These are phyloP conservation scores for Kuraishia cidri DNA, from an alignment of 805 yeast species.

Conservation along the genomic window DNA sequence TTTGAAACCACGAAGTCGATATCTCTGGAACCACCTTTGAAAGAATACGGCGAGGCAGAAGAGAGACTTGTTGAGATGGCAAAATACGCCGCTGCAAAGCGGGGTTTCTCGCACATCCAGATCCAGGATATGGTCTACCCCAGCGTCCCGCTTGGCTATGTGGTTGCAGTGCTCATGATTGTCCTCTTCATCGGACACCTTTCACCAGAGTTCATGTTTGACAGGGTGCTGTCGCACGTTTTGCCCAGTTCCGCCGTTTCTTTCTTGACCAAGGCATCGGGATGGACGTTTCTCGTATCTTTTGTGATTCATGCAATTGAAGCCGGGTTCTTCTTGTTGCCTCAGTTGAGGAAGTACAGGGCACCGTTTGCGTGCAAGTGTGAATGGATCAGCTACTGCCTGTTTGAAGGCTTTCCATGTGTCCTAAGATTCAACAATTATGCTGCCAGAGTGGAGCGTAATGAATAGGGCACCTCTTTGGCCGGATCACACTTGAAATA, in stretches of 20 bases:
- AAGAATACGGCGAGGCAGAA: slow-evolving; percentile 33
- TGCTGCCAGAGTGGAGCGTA: slow-evolving; percentile 6
- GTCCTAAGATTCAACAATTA: slow-evolving; percentile 34
- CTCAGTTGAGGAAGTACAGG: slow-evolving; percentile 47
- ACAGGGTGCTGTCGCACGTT: slow-evolving; percentile 6
- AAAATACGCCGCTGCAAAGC: slow-evolving; percentile 52
- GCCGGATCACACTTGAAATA: too few species aligned
- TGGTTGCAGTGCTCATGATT: slow-evolving; percentile 20
- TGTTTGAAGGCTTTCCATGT: slow-evolving; percentile 56
- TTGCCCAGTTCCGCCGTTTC: slow-evolving; percentile 7
- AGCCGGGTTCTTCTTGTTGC: slow-evolving; percentile 31
- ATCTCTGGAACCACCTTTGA: slow-evolving; percentile 43
- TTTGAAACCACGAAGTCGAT: slow-evolving; percentile 30
- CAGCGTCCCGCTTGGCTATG: slow-evolving; percentile 9
- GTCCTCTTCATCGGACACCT: slow-evolving; percentile 4
- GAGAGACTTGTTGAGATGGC: slow-evolving; percentile 65
- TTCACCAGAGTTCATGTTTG: slow-evolving; percentile 6
- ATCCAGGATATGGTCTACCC: slow-evolving; percentile 41
- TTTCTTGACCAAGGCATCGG: slow-evolving; percentile 7
- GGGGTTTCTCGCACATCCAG: slow-evolving; percentile 50
- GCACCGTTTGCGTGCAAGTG: slow-evolving; percentile 39
- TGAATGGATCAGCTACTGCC: slow-evolving; percentile 43
- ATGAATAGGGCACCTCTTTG: not conserved
- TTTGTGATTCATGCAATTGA: slow-evolving; percentile 44
- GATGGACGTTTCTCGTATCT: slow-evolving; percentile 17